Conservation (phyloP, 164 flowering plant species). For the Magnolia sinica region DNA sequence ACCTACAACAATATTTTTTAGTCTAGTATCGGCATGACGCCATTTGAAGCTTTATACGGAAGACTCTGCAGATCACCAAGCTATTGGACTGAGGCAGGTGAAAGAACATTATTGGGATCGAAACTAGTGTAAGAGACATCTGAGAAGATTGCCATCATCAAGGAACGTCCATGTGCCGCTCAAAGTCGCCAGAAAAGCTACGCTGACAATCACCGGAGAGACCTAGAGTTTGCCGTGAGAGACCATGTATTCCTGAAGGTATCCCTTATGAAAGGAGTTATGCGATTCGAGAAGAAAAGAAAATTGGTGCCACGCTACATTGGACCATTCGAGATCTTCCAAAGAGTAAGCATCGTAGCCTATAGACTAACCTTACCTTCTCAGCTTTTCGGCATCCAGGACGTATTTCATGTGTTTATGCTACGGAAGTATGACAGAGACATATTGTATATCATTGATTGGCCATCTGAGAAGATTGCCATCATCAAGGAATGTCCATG, state of each 20-base stretch:
- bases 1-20: conserved; percentile 3
- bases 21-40: background rate
- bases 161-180: background rate
- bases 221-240: background rate
- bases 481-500: background rate
- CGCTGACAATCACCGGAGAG: background rate
- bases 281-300: background rate
- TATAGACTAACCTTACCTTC: too few species aligned
- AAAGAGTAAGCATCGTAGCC: too few species aligned
- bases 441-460: too few species aligned
- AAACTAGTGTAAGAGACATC: background rate
- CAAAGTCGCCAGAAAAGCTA: background rate
- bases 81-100: background rate
- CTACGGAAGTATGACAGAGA: too few species aligned
- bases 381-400: too few species aligned
- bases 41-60: background rate
- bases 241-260: conserved; percentile 1
- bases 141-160: background rate
- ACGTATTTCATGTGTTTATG: too few species aligned
- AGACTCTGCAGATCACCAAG: background rate
- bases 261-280: background rate
- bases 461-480: background rate
- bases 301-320: too few species aligned
- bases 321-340: too few species aligned
- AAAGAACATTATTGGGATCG: background rate